Conservation (phyloP, 345 rosid species). For the Conringia planisiliqua region DNA sequence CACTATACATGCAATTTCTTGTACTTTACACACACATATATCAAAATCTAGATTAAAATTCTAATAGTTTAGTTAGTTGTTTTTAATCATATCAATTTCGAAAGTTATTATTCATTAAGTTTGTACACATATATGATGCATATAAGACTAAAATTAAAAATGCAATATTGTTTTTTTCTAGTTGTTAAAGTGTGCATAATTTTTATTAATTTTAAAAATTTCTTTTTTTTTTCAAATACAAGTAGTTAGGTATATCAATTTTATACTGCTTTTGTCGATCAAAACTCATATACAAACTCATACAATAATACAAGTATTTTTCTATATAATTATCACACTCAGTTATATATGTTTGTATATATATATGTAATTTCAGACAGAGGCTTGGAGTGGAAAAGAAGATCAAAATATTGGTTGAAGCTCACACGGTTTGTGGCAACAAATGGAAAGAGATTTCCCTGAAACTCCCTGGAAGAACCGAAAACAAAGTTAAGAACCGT, state of each 20-base stretch:
- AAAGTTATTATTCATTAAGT: too few relatives aligned
- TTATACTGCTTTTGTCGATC: too few relatives aligned
- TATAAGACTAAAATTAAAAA: too few relatives aligned
- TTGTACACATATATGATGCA: too few relatives aligned
- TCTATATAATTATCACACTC: background rate
- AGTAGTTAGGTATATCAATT: background rate
- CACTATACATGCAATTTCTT: too few relatives aligned
- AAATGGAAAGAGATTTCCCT: slow-evolving; percentile 68
- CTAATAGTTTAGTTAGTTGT: too few relatives aligned
- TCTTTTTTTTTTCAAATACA: background rate
- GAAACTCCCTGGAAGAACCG: slow-evolving; percentile 55
- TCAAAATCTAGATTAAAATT: too few relatives aligned
- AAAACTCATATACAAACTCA: background rate
- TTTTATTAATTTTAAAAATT: too few relatives aligned
- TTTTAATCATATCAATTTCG: too few relatives aligned
- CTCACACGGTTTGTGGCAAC: slow-evolving; percentile 59
- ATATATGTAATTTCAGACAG: slow-evolving; percentile 41
- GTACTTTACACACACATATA: too few relatives aligned
- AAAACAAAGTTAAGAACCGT: slow-evolving; percentile 70
- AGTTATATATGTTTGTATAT: background rate
- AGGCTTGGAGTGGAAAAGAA: slow-evolving; percentile 71
- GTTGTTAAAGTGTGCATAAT: too few relatives aligned
- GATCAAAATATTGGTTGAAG: slow-evolving; percentile 57
- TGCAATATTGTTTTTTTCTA: too few relatives aligned
- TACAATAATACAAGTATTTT: background rate